Evolutionary conservation across 73 alveolate species (phyloP), one percentile per base, ranked within the genome.

Genomic region (Paramecium primaurelia): DNA sequence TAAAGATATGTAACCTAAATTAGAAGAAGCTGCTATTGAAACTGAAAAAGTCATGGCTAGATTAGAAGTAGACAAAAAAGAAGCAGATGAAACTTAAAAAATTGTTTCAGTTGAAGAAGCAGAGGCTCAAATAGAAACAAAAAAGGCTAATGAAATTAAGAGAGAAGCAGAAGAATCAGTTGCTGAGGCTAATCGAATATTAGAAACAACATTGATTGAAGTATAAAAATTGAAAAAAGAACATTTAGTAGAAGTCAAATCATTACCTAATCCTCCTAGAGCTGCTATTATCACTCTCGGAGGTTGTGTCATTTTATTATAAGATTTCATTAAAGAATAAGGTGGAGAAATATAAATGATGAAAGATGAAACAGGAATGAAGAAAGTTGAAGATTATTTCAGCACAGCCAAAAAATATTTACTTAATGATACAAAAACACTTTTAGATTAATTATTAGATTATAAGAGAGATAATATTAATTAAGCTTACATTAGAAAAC

Each of bases 1-100:
- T 20, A 98, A 96, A 77, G 97, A 96, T 73, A 98, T 97, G 98
- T 96, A 95, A 68, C 99, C 99, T 20, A 98, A 97, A 89, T 94
- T 98, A 18, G 99, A 98, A 75, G 96, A 97, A 26, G 99, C 99
- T 22, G 97, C 98, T 86, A 96, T 88, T 59, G 99, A 98, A 85
- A 98, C 98, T 38, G 99, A 97, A 87, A 93, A 95, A 77, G 96
- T 98, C 51, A 98, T 97, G 96, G 97, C 96, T 45, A 96, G 93
- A 54, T 92, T 98, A 12, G 97, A 98, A 58, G 96, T 95, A 9
- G 99, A 98, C 47, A 96, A 96, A 92, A 97, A 98, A 32, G 98
- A 93, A 28, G 99, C 99, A 3, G 99, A 97, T 77, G 96, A 95
- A 38, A 96, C 97, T 18, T 93, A 96, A 75, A 95, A 93, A 59